Conservation (phyloP, 306 rosid genomes). For the Styphnolobium japonicum region DNA sequence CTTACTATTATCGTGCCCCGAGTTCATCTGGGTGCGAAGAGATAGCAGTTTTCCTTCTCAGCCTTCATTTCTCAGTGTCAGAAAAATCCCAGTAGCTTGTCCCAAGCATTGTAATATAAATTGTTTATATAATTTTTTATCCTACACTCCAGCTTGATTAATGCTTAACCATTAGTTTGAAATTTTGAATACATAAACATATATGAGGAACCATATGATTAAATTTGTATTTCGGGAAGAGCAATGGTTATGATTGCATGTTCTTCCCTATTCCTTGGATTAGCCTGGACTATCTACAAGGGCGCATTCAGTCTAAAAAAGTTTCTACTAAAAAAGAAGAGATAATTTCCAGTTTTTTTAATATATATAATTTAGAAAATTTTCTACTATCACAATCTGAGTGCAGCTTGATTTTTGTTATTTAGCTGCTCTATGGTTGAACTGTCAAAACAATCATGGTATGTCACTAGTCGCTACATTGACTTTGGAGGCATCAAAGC, state of each 20-base stretch:
- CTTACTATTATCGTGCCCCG: neutral
- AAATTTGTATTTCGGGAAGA: neutral
- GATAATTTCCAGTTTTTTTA: too few relatives aligned
- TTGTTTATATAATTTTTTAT: neutral
- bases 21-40: slow-evolving; percentile 39
- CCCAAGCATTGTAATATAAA: neutral
- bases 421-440: too few relatives aligned
- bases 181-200: neutral
- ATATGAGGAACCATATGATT: neutral
- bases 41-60: slow-evolving; percentile 53
- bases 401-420: too few relatives aligned
- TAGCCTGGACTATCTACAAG: too few relatives aligned
- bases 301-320: too few relatives aligned
- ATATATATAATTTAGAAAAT: too few relatives aligned
- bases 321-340: too few relatives aligned
- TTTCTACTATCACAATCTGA: too few relatives aligned
- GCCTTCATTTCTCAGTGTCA: slow-evolving; percentile 25
- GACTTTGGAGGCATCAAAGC: neutral
- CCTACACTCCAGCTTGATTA: neutral
- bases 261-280: too few relatives aligned
- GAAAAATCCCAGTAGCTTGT: slow-evolving; percentile 6
- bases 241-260: slow-evolving; percentile 13
- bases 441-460: neutral
- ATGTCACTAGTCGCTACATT: neutral
- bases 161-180: neutral